Conservation (phyloP, 2,329 filamentous ascomycete species). For the Cytospora mali region DNA sequence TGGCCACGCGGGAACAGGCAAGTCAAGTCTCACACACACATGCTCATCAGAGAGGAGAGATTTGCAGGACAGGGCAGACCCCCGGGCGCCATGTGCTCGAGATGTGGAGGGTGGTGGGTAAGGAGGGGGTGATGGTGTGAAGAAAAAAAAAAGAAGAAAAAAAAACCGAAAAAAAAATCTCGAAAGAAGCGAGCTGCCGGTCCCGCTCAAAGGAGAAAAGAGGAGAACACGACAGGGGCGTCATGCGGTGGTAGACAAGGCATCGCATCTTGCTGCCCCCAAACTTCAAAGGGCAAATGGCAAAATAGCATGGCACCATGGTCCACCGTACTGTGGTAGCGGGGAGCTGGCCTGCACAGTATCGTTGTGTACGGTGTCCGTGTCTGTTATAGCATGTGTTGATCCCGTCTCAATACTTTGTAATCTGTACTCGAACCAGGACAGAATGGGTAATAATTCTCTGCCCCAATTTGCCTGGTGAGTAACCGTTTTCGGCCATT, state of each 20-base stretch:
- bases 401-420: not conserved
- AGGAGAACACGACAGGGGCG: slow-evolving; percentile 13
- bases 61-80: slow-evolving; percentile 29
- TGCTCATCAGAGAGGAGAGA: slow-evolving; percentile 22
- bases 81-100: slow-evolving; percentile 29
- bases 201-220: slow-evolving; percentile 11
- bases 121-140: slow-evolving; percentile 21
- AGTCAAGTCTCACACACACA: slow-evolving; percentile 12
- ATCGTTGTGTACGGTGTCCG: slow-evolving; percentile 1
- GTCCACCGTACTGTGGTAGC: slow-evolving; percentile 3
- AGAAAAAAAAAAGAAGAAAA: not conserved
- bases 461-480: not conserved
- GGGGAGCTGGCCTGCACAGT: not conserved
- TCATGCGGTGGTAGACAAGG: slow-evolving; percentile 7
- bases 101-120: slow-evolving; percentile 26
- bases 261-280: not conserved
- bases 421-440: slow-evolving; percentile 4
- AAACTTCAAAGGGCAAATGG: not conserved
- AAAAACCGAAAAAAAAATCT: not conserved
- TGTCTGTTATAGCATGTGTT: not conserved
- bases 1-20: slow-evolving; percentile 20
- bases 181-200: slow-evolving; percentile 17
- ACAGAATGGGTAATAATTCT: not conserved
- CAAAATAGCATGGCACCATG: slow-evolving; percentile 20
- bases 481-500: not conserved